Percentiles rank a stretch among this genome's conserved stretches.
These are phyloP conservation scores for Camelina neglecta DNA, from an alignment of 345 rosid species.

Conservation along the genomic window DNA sequence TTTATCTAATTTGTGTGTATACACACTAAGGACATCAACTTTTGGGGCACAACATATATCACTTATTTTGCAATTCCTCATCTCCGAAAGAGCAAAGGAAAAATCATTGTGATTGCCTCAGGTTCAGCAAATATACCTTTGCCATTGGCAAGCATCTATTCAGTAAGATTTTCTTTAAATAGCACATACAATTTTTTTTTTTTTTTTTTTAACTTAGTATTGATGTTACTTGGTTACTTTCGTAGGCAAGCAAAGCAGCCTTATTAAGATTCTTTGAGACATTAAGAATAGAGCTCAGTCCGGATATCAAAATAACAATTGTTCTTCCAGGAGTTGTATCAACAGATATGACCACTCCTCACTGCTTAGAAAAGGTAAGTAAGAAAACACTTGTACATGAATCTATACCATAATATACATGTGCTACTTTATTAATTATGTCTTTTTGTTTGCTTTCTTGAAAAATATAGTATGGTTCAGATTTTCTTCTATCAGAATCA, in stretches of 20 bases:
- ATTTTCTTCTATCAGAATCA: constrained; percentile 24
- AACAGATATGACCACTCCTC: constrained; percentile 44
- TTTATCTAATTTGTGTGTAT: constrained; percentile 3
- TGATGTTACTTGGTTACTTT: background rate
- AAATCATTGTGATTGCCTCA: constrained; percentile 49
- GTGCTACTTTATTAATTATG: background rate
- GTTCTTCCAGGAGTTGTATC: constrained; percentile 52
- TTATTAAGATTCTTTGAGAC: constrained; percentile 53
- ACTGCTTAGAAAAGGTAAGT: constrained; percentile 17
- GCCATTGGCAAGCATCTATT: constrained; percentile 45
- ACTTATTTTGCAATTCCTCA: constrained; percentile 57
- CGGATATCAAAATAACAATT: constrained; percentile 55
- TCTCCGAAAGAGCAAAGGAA: constrained; percentile 53
- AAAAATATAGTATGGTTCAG: constrained; percentile 27
- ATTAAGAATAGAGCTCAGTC: constrained; percentile 51
- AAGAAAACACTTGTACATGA: background rate
- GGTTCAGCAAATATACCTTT: constrained; percentile 36
- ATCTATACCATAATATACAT: background rate
- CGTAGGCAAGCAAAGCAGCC: constrained; percentile 63
- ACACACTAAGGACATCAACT: constrained; percentile 47
- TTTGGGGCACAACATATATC: constrained; percentile 56
- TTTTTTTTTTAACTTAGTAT: background rate
- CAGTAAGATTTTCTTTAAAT: constrained; percentile 32
- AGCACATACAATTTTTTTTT: background rate
- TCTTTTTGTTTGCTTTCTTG: background rate